Conservation (phyloP, 805 yeast species). For the Kluyveromyces siamensis region DNA sequence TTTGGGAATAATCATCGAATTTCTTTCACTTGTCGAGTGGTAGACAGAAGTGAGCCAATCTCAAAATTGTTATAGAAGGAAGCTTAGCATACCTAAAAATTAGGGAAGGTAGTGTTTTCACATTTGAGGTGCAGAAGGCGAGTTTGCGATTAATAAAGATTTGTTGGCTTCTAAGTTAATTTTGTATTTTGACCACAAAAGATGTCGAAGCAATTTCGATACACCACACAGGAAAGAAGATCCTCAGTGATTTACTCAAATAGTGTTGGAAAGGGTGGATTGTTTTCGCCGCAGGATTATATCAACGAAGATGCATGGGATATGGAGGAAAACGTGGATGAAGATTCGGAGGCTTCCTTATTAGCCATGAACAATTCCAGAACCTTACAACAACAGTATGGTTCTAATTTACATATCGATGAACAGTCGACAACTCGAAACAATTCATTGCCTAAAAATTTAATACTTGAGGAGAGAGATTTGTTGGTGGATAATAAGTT, state of each 20-base stretch:
- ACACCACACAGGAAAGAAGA: constrained; percentile 21
- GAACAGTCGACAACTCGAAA: not conserved
- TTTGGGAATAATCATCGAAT: not conserved
- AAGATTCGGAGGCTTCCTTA: constrained; percentile 5
- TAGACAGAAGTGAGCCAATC: not conserved
- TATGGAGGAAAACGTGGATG: constrained; percentile 6
- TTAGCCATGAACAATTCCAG: constrained; percentile 16
- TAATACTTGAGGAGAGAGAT: constrained; percentile 26
- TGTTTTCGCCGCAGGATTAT: constrained; percentile 25
- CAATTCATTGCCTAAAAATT: constrained; percentile 11
- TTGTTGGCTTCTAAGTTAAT: no score
- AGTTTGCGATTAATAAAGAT: no score
- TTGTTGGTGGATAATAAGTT: constrained; percentile 26
- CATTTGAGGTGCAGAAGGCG: no score
- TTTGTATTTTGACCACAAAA: not conserved
- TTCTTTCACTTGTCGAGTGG: not conserved
- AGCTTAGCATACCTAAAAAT: no score
- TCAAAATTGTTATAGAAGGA: not conserved
- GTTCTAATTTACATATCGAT: constrained; percentile 2
- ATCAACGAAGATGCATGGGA: constrained; percentile 9
- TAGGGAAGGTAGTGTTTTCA: no score
- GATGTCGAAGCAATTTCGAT: constrained; percentile 22
- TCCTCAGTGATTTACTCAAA: constrained; percentile 27
- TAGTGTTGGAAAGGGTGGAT: constrained; percentile 27
- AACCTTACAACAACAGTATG: constrained; percentile 14